phyloP scores from a whole-genome alignment of 352 stramenopile genomes.

The Peronospora tabacina region DNA sequence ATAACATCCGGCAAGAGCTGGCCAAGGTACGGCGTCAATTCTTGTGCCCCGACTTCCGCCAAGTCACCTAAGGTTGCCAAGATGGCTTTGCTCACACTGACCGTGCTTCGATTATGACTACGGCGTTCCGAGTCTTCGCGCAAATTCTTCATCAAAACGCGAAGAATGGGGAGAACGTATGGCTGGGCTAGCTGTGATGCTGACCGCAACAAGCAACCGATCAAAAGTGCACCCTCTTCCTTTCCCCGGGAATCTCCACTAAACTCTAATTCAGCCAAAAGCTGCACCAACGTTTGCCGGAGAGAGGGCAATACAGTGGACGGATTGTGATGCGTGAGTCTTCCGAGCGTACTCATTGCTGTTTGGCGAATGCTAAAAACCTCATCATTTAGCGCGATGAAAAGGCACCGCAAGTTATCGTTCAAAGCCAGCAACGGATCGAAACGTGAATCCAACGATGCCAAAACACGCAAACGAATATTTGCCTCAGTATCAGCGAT shows the following conservation, averaged over 20 bases:
- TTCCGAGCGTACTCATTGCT: constrained; percentile 81
- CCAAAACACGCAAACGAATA: constrained; percentile 74
- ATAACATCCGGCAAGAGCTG: constrained; percentile 84
- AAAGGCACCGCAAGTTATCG: constrained; percentile 78
- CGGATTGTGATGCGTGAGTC: constrained; percentile 81
- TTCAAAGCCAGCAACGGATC: constrained; percentile 73
- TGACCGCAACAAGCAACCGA: constrained; percentile 74
- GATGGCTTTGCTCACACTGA: constrained; percentile 81
- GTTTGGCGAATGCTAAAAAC: constrained; percentile 84
- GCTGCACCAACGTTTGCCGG: constrained; percentile 75
- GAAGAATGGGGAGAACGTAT: constrained; percentile 80
- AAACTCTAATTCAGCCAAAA: constrained; percentile 83
- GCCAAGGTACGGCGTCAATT: constrained; percentile 75
- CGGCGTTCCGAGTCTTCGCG: constrained; percentile 68
- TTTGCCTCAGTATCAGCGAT: constrained; percentile 83
- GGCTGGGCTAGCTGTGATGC: constrained; percentile 70
- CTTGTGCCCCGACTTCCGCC: constrained; percentile 65
- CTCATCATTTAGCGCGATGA: constrained; percentile 85
- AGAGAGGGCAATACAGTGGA: constrained; percentile 74
- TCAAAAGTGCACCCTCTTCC: constrained; percentile 74
- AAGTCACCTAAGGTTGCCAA: constrained; percentile 76
- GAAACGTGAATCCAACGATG: constrained; percentile 74
- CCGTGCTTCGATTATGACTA: constrained; percentile 62
- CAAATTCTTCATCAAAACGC: constrained; percentile 83
- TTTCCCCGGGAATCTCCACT: constrained; percentile 74